These are phyloP conservation scores for Pyrus pyrifolia DNA, from an alignment of 306 rosid genomes.

Conservation along the genomic window DNA sequence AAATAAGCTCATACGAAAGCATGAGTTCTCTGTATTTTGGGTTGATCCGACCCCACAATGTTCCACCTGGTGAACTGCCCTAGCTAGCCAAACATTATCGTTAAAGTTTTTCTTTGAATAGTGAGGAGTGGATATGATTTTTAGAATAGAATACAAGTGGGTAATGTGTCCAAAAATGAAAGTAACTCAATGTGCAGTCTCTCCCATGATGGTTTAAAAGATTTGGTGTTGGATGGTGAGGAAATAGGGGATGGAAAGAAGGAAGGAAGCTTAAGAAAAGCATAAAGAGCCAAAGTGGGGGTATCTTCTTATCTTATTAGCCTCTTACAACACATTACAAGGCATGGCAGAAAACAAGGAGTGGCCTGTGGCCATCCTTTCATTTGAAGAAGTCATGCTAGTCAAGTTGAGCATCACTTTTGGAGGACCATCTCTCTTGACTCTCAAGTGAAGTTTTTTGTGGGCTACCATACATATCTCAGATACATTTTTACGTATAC, in stretches of 20 bases:
- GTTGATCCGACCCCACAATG: too few species aligned
- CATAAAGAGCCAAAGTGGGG: constrained; percentile 35
- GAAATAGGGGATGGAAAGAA: background rate
- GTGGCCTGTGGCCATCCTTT: constrained; percentile 24
- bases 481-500: background rate
- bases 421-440: constrained; percentile 36
- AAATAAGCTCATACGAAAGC: too few species aligned
- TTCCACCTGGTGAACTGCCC: too few species aligned
- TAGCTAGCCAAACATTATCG: too few species aligned
- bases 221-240: constrained; percentile 27
- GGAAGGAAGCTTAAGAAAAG: constrained; percentile 16
- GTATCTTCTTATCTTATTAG: constrained; percentile 36
- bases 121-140: too few species aligned
- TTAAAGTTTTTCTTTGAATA: background rate
- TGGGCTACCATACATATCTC: constrained; percentile 2
- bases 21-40: background rate
- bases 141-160: background rate
- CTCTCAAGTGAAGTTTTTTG: constrained; percentile 50
- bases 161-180: constrained; percentile 3
- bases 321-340: constrained; percentile 9
- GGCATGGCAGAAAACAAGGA: constrained; percentile 27
- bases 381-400: constrained; percentile 25
- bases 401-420: constrained; percentile 30
- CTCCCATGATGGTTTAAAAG: constrained; percentile 28
- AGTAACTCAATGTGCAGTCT: background rate